A percentile compares a stretch with the other conserved stretches of the same genome.
Evolutionary conservation across 169 alveolate species (phyloP).

Genomic region (Plasmodium gallinaceum): DNA sequence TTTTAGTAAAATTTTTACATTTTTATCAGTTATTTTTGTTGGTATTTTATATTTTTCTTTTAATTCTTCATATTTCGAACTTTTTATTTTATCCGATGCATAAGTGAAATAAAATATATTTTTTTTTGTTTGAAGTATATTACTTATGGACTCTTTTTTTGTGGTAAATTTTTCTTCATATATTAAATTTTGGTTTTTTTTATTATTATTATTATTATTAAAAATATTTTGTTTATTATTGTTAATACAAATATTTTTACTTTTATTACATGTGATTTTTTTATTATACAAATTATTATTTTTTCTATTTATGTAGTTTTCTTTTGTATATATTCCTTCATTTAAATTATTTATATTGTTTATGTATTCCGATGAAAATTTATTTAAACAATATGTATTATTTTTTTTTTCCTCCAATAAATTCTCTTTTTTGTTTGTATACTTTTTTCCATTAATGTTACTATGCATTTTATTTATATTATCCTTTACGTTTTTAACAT

Average conservation of each 20-base stretch:
- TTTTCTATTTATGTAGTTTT: too few relatives aligned
- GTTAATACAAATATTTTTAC: background rate
- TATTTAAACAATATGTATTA: too few relatives aligned
- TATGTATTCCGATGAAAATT: too few relatives aligned
- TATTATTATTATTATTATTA: background rate
- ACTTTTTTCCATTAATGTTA: too few relatives aligned
- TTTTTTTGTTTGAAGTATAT: background rate
- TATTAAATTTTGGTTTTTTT: background rate
- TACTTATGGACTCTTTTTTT: background rate
- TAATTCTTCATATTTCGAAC: background rate
- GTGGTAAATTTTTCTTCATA: background rate
- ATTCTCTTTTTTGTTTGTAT: too few relatives aligned
- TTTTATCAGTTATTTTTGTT: constrained; percentile 40
- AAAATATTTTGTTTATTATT: background rate
- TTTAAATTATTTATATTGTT: too few relatives aligned
- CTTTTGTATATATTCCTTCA: too few relatives aligned
- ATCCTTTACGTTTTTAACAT: too few relatives aligned
- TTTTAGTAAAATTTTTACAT: constrained; percentile 21
- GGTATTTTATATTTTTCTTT: constrained; percentile 33
- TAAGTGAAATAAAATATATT: constrained; percentile 3
- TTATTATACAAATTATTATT: too few relatives aligned
- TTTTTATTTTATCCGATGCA: constrained; percentile 35
- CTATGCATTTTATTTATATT: too few relatives aligned
- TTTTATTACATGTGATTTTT: too few relatives aligned
- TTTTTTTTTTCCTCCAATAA: too few relatives aligned